Base-by-base conservation (phyloP, 306 rosid genomes). In the Prinsepia uniflora region DNA sequence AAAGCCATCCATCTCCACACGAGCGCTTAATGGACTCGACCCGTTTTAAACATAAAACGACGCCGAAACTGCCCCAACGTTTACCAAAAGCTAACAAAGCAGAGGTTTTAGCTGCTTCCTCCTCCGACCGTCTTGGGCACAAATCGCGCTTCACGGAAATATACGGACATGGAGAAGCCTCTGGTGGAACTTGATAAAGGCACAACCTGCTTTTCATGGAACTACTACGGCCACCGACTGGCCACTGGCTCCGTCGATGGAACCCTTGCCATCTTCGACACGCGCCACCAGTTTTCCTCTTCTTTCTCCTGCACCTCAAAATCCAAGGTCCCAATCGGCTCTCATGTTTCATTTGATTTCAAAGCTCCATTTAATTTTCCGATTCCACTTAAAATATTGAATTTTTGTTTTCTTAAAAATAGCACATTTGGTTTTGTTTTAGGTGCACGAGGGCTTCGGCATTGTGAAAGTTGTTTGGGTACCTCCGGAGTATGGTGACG, bases 401-500 rank as follows among this genome's bases (percentile, higher is more conserved):
- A 3, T 50, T 22, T 52, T 45, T 30, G 6, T n/a, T 3, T 30
- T 5, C n/a, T 18, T 0, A 40, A 4, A 30, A 41, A 36, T 15
- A 8, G 18, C 6, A 44, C 20, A 12, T 43, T 47, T 54, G 7
- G 2, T 20, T 65, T 44, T 66, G 50, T 53, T 71, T 55, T 76
- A 91, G 99, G 85, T 81, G 36, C 82, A 76, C 13, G 87, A 83
- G 42, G 82, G 74, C 47, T 84, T 80, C 70, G 84, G 79, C 52
- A 77, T 89, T 55, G 76, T 78, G 19, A 94, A 89, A 83, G 72
- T 91, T 74, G 81, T 79, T 71, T 94, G 99, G 99, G 75, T 85
- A 70, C 96, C 96, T 46, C 92, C 96, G 19, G 90, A 86, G 61
- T 83, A 82, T 67, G 99, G 97, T 14, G 96, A 94, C 69, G 94